Conservation (phyloP, 495 filamentous ascomycete genomes). For the Daldinia vernicosa region DNA sequence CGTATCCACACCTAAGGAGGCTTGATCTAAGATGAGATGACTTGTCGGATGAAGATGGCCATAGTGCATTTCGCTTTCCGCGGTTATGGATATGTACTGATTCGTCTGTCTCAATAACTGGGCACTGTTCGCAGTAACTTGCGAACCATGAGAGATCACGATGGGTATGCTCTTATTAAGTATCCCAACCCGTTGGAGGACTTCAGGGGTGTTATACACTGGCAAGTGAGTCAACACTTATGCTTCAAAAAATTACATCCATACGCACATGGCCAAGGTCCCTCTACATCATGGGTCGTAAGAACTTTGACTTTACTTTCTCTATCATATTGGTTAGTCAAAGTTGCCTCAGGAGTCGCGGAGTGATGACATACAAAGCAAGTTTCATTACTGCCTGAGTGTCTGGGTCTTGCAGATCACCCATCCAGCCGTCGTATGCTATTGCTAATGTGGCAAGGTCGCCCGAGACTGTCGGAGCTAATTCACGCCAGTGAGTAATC, state of each 20-base stretch:
- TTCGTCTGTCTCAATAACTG: constrained; percentile 39
- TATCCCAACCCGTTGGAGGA: constrained; percentile 40
- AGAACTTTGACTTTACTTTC: not conserved
- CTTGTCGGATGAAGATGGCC: constrained; percentile 51
- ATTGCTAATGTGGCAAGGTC: not conserved
- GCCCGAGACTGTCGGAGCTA: not conserved
- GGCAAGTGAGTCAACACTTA: not conserved
- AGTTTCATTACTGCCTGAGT: not conserved
- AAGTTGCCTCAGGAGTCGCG: not conserved
- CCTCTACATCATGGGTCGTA: not conserved
- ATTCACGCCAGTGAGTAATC: not conserved
- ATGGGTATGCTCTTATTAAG: constrained; percentile 47
- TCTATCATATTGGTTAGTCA: not conserved
- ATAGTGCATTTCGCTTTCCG: constrained; percentile 58
- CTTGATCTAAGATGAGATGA: constrained; percentile 53
- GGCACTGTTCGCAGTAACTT: constrained; percentile 33
- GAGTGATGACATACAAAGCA: not conserved
- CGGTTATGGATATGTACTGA: constrained; percentile 56
- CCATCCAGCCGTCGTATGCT: not conserved
- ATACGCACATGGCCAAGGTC: not conserved
- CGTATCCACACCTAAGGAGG: constrained; percentile 57
- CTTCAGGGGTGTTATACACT: constrained; percentile 27
- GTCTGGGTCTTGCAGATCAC: not conserved
- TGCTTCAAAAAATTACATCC: not conserved
- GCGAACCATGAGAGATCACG: constrained; percentile 52